Conservation (phyloP, 2,329 filamentous ascomycete species). For the Exophiala sideris region DNA sequence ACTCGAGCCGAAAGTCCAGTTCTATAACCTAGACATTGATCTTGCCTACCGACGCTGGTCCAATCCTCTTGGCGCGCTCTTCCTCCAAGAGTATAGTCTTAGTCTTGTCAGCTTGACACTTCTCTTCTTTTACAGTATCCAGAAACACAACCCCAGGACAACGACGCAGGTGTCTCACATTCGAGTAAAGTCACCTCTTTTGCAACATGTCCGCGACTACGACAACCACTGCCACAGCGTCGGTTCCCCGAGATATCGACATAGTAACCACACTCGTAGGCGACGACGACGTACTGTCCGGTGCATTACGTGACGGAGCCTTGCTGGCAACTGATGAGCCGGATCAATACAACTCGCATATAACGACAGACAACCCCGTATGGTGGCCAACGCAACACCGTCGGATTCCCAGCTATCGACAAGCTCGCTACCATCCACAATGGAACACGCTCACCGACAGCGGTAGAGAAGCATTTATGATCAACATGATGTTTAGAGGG, state of each 20-base stretch:
- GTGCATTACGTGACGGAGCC: too few species aligned
- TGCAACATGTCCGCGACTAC: constrained; percentile 2
- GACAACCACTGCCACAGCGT: neutral
- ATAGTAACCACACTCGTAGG: neutral
- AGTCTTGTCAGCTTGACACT: too few species aligned
- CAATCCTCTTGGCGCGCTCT: too few species aligned
- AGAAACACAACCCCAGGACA: too few species aligned
- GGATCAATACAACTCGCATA: neutral
- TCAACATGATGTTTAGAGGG: constrained; percentile 6
- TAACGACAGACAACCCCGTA: constrained; percentile 31
- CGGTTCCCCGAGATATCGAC: too few species aligned
- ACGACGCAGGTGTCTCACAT: too few species aligned
- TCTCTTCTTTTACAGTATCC: too few species aligned
- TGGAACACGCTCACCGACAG: constrained; percentile 5
- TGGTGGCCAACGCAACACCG: constrained; percentile 50
- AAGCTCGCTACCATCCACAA: constrained; percentile 24
- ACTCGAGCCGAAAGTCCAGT: neutral
- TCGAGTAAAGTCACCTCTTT: too few species aligned
- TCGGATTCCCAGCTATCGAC: constrained; percentile 48
- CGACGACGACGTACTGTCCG: too few species aligned
- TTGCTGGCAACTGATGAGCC: neutral
- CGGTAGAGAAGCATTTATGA: neutral
- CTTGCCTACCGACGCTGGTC: neutral
- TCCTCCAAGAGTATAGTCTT: too few species aligned
- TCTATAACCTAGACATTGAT: neutral